A percentile compares a stretch with the other conserved stretches of the same genome.
phyloP scores from a whole-genome alignment of 352 stramenopile species.

The Phytopythium oedochilum region DNA sequence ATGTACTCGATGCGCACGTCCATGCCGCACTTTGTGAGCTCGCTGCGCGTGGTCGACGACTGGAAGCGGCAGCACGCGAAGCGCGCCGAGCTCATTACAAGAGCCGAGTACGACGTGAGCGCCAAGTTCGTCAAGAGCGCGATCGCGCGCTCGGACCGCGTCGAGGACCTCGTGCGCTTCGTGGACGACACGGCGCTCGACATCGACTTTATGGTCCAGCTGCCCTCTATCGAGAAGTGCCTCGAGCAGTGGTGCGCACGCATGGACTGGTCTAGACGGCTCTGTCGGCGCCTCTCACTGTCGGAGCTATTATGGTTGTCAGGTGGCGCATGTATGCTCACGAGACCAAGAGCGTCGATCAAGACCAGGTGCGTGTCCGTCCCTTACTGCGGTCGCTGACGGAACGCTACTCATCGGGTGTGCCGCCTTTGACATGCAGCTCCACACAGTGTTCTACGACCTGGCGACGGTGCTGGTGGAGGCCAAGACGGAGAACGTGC shows the following conservation, averaged over 20 bases:
- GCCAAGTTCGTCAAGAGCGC: slow-evolving; percentile 76
- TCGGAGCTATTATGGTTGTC: neutral
- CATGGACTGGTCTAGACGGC: too few relatives aligned
- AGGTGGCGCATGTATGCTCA: slow-evolving; percentile 52
- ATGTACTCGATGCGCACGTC: slow-evolving; percentile 63
- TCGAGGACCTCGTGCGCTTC: slow-evolving; percentile 66
- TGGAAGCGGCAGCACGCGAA: slow-evolving; percentile 67
- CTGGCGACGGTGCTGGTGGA: slow-evolving; percentile 69
- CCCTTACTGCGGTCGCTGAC: neutral
- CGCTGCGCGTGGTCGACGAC: slow-evolving; percentile 57
- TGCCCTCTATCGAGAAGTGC: slow-evolving; percentile 81
- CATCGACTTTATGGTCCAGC: slow-evolving; percentile 80
- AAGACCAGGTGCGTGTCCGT: slow-evolving; percentile 32
- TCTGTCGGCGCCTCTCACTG: neutral
- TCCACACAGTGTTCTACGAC: slow-evolving; percentile 66
- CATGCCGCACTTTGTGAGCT: slow-evolving; percentile 80
- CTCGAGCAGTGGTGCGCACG: slow-evolving; percentile 54
- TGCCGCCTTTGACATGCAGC: slow-evolving; percentile 14
- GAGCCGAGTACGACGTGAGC: slow-evolving; percentile 61
- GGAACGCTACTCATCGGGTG: neutral
- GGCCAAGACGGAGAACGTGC: slow-evolving; percentile 68
- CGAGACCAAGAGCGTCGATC: slow-evolving; percentile 32
- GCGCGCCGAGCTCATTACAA: slow-evolving; percentile 41
- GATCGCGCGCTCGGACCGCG: slow-evolving; percentile 49
- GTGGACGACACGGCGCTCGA: slow-evolving; percentile 71